phyloP scores from a whole-genome alignment of 1,284 basidiomycete genomes.

The Ustilago shanxiensis region DNA sequence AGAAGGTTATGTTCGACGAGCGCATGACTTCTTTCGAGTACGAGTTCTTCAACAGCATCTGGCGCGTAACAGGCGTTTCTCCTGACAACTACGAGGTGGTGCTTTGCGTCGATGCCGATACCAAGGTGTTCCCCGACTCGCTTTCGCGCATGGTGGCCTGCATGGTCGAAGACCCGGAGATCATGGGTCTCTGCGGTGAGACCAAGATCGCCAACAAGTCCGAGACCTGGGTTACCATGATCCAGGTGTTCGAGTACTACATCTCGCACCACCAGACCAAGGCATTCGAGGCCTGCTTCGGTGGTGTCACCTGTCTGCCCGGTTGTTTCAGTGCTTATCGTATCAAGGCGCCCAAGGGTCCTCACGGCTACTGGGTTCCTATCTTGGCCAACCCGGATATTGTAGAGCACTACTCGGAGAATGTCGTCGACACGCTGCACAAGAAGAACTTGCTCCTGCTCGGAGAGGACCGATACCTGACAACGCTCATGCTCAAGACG shows the following conservation, averaged over 20 bases:
- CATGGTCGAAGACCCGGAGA: slow-evolving; percentile 73
- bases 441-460: slow-evolving; percentile 73
- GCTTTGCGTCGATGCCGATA: slow-evolving; percentile 73
- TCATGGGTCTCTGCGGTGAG: slow-evolving; percentile 73
- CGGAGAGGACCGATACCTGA: slow-evolving; percentile 73
- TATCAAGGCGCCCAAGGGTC: slow-evolving; percentile 72
- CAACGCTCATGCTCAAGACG: slow-evolving; percentile 73
- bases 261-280: slow-evolving; percentile 94
- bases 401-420: slow-evolving; percentile 73
- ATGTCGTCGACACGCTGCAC: slow-evolving; percentile 72
- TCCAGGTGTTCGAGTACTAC: slow-evolving; percentile 92
- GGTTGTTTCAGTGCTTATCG: slow-evolving; percentile 73
- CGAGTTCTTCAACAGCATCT: slow-evolving; percentile 73
- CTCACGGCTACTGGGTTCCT: slow-evolving; percentile 72
- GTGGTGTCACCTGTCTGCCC: slow-evolving; percentile 72
- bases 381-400: slow-evolving; percentile 72
- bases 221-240: slow-evolving; percentile 73
- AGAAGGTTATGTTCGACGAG: slow-evolving; percentile 73
- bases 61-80: slow-evolving; percentile 72
- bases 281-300: slow-evolving; percentile 72
- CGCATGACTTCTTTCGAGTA: slow-evolving; percentile 73
- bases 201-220: slow-evolving; percentile 73
- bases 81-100: slow-evolving; percentile 72
- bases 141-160: slow-evolving; percentile 72
- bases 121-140: slow-evolving; percentile 72